phyloP scores from a whole-genome alignment of 768 basidiomycete genomes.

The Auriscalpium orientale region DNA sequence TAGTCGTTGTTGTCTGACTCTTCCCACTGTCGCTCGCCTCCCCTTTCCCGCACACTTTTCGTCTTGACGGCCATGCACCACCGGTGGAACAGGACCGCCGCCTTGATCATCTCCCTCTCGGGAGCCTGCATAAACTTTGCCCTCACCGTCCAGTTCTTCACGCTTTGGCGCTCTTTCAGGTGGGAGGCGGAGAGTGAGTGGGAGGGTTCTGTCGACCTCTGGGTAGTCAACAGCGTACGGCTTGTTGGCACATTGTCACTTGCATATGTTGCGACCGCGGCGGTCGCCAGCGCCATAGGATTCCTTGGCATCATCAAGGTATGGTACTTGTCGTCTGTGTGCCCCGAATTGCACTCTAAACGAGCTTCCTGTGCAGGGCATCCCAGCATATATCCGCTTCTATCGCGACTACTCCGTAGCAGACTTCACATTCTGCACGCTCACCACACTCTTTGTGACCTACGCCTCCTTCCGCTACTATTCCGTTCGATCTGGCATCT shows the following conservation, averaged over 20 bases:
- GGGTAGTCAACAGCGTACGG: constrained; percentile 34
- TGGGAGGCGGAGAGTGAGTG: constrained; percentile 45
- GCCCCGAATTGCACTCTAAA: neutral
- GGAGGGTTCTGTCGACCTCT: constrained; percentile 34
- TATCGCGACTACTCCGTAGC: constrained; percentile 80
- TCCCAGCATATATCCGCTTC: constrained; percentile 60
- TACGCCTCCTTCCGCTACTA: constrained; percentile 51
- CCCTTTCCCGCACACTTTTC: neutral
- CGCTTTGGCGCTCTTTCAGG: constrained; percentile 35
- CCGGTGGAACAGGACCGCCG: constrained; percentile 27
- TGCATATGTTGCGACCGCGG: constrained; percentile 59
- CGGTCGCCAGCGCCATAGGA: constrained; percentile 57
- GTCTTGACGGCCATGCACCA: neutral
- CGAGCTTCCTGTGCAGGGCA: constrained; percentile 34
- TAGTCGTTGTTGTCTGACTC: neutral
- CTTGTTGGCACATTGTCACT: constrained; percentile 56
- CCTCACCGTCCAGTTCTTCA: constrained; percentile 34
- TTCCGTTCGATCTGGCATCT: constrained; percentile 50
- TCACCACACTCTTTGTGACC: constrained; percentile 47
- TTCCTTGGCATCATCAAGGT: constrained; percentile 67
- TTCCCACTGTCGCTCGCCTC: neutral
- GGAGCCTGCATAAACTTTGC: constrained; percentile 34
- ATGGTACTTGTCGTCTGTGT: constrained; percentile 13
- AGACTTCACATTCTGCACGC: constrained; percentile 63
- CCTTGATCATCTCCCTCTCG: constrained; percentile 29